phyloP scores from a whole-genome alignment of 345 rosid species.

The Arabidopsis thaliana region DNA sequence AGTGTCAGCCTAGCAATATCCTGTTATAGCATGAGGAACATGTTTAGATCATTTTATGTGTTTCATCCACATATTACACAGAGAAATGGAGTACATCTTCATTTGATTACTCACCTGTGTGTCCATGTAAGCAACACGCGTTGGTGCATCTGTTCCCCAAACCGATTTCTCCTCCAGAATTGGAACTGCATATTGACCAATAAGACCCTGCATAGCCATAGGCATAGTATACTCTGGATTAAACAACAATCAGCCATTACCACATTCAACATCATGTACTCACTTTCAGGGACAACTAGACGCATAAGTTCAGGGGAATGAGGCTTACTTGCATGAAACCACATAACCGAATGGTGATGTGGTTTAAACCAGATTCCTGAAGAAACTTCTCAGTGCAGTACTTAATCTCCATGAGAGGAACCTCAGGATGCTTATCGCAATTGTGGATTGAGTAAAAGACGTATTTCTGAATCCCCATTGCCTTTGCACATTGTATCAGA shows the following conservation, averaged over 20 bases:
- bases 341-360: slow-evolving; percentile 72
- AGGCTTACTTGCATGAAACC: slow-evolving; percentile 94
- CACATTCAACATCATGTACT: not conserved
- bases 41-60: slow-evolving; percentile 12
- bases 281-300: not conserved
- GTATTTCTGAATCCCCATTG: slow-evolving; percentile 96
- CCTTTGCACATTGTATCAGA: slow-evolving; percentile 94
- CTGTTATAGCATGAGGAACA: slow-evolving; percentile 46
- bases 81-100: not conserved
- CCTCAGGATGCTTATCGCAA: slow-evolving; percentile 98
- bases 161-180: slow-evolving; percentile 94
- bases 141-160: slow-evolving; percentile 99
- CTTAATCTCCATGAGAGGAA: slow-evolving; percentile 96
- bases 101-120: slow-evolving; percentile 67
- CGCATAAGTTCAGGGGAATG: not conserved
- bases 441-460: slow-evolving; percentile 93
- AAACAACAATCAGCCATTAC: slow-evolving; percentile 2
- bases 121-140: slow-evolving; percentile 97
- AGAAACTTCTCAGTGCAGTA: slow-evolving; percentile 94
- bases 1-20: slow-evolving; percentile 92
- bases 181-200: slow-evolving; percentile 97
- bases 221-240: slow-evolving; percentile 9
- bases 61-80: not conserved
- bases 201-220: slow-evolving; percentile 66
- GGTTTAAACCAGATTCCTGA: slow-evolving; percentile 73